Base-by-base conservation (phyloP, 1,284 basidiomycete species). In the Ceratorhiza oryzae-sativae region DNA sequence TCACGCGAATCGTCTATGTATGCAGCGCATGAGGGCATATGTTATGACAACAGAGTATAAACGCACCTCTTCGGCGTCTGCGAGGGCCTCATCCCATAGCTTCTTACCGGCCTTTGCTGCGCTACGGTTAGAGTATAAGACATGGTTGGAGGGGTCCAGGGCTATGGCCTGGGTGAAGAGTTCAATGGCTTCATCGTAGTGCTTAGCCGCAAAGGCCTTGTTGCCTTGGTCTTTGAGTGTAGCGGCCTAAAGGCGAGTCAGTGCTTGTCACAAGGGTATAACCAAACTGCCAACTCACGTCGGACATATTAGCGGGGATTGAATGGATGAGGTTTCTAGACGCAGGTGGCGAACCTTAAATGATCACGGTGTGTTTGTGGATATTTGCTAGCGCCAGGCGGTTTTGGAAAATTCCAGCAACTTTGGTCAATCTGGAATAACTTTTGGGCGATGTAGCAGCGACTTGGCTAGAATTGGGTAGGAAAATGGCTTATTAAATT, bases 141-240 rank as follows among this genome's bases (percentile, higher is more conserved):
- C 84, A 77, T 86, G 84, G 76, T 83, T 83, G n/a, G 77, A 72
- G 2, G 78, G 77, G 78, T 86, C 83, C 72, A 85, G 77, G 51
- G 81, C 82, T 74, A 86, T 86, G n/a, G 84, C 85, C 73, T 86
- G 80, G 15, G 82, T 80, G 79, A 85, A 86, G 30, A 84, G 80
- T 72, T 83, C 82, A 74, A 96, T 94, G 10, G 96, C 96, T 74
- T 87, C 88, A 81, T 93, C 89, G 82, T 92, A 98, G 79, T 97
- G 89, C 81, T 97, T 98, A 71, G 94, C 93, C 41, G 92, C 86
- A 83, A 98, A 98, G 46, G 94, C 94, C 81, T 96, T 96, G 87
- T 98, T 98, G 79, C 96, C 96, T 80, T 90, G 88, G 78, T 95
- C 92, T 85, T 98, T 97, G 79, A 95, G 86, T 75, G 88, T 82